Evolutionary conservation across 345 rosid genomes (phyloP).

Genomic region (Rhizophora apiculata): DNA sequence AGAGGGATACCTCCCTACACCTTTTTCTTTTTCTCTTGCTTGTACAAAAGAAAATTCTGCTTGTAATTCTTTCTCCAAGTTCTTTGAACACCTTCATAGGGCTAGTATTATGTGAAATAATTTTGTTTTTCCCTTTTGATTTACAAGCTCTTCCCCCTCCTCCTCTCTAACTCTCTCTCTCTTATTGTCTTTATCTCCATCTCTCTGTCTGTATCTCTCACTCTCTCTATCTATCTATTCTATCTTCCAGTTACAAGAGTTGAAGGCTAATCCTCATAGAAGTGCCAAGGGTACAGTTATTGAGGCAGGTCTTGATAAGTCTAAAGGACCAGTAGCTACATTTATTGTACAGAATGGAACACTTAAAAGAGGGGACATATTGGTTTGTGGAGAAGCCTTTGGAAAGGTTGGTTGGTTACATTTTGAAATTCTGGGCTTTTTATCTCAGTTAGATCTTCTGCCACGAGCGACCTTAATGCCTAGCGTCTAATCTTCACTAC

Average conservation of each 20-base stretch:
- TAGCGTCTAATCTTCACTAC: slow-evolving; percentile 6
- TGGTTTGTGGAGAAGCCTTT: slow-evolving; percentile 94
- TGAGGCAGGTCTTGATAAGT: slow-evolving; percentile 91
- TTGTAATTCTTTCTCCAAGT: no score
- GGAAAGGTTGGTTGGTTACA: slow-evolving; percentile 69
- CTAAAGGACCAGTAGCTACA: slow-evolving; percentile 87
- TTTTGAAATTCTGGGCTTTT: slow-evolving; percentile 14
- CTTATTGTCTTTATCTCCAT: no score
- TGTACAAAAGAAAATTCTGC: no score
- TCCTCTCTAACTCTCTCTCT: no score
- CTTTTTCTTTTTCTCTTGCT: no score
- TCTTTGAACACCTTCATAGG: no score
- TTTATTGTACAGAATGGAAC: slow-evolving; percentile 97
- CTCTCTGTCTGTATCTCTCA: no score
- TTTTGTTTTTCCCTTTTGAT: no score
- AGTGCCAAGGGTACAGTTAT: slow-evolving; percentile 92
- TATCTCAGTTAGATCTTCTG: slow-evolving; percentile 6
- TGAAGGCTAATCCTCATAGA: slow-evolving; percentile 96
- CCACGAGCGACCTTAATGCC: slow-evolving; percentile 6
- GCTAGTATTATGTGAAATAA: no score
- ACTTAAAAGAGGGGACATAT: slow-evolving; percentile 80
- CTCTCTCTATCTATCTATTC: no score
- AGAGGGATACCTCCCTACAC: no score
- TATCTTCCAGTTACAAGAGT: slow-evolving; percentile 79
- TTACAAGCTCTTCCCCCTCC: no score